These are phyloP conservation scores for Xylaria sp. DNA, from an alignment of 2,329 filamentous ascomycete genomes.

Conservation along the genomic window DNA sequence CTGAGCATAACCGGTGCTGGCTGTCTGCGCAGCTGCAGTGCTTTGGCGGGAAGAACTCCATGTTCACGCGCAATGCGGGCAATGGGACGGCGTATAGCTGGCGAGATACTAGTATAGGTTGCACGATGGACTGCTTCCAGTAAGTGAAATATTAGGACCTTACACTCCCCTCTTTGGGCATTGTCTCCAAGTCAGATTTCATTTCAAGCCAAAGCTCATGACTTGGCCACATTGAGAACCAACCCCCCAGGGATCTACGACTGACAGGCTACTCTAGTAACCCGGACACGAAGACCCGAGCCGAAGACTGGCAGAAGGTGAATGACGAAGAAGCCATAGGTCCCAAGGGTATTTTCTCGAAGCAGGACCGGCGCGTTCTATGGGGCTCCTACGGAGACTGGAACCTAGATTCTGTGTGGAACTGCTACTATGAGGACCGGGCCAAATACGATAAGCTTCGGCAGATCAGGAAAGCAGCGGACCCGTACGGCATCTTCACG, in stretches of 20 bases:
- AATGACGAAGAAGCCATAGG: constrained; percentile 53
- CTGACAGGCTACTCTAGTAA: constrained; percentile 36
- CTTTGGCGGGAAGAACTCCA: constrained; percentile 58
- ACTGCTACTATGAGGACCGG: constrained; percentile 52
- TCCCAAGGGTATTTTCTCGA: constrained; percentile 53
- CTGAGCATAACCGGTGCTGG: constrained; percentile 55
- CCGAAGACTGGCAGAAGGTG: constrained; percentile 56
- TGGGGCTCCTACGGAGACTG: constrained; percentile 57
- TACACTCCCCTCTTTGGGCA: neutral
- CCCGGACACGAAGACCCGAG: constrained; percentile 49
- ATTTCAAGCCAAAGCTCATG: neutral
- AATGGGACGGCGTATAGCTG: constrained; percentile 62
- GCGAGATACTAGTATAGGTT: constrained; percentile 57
- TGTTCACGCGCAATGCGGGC: constrained; percentile 54
- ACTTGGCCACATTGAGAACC: neutral
- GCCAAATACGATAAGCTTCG: constrained; percentile 54
- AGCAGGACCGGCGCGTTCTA: constrained; percentile 54
- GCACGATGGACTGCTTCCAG: constrained; percentile 59
- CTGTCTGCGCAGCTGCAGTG: constrained; percentile 59
- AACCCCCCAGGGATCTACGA: neutral
- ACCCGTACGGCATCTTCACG: constrained; percentile 48
- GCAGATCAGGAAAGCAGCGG: constrained; percentile 50
- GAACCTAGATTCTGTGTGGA: constrained; percentile 53
- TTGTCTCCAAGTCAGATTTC: neutral
- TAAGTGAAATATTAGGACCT: constrained; percentile 24